Percentiles rank a stretch among this genome's conserved stretches.
These are phyloP conservation scores for Begonia peltatifolia DNA, from an alignment of 306 rosid species.

Conservation along the genomic window DNA sequence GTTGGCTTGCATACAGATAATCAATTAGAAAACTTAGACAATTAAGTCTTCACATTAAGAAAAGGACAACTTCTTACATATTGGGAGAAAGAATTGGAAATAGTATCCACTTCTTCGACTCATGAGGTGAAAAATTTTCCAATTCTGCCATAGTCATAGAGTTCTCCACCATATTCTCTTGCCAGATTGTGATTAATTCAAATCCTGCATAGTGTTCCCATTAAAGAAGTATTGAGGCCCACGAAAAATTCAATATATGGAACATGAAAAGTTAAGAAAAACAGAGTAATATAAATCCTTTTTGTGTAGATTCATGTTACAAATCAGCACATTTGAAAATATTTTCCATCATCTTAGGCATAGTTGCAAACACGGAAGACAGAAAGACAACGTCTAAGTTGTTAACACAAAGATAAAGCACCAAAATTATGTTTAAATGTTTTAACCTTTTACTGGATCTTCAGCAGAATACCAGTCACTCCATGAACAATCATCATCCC, in stretches of 20 bases:
- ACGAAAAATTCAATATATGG: background rate
- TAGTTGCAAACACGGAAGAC: no score
- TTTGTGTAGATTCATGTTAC: conserved; percentile 1
- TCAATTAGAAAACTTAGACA: no score
- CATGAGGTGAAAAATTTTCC: conserved; percentile 87
- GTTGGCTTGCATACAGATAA: background rate
- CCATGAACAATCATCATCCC: conserved; percentile 98
- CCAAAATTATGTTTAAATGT: background rate
- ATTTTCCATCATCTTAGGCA: no score
- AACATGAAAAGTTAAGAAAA: conserved; percentile 7
- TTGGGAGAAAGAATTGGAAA: conserved; percentile 44
- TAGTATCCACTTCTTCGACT: conserved; percentile 80
- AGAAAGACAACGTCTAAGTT: no score
- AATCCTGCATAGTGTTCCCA: conserved; percentile 33
- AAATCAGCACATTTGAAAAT: no score
- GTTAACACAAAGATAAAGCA: conserved; percentile 3
- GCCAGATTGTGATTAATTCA: conserved; percentile 64
- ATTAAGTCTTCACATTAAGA: no score
- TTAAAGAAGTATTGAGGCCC: background rate
- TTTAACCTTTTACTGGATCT: conserved; percentile 84
- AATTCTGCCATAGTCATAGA: conserved; percentile 94
- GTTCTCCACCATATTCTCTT: conserved; percentile 72
- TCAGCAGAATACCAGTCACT: conserved; percentile 96
- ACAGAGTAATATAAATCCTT: conserved; percentile 4
- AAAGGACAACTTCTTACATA: conserved; percentile 22